phyloP scores from a whole-genome alignment of 2,329 filamentous ascomycete genomes.

The Penicillium hordei region DNA sequence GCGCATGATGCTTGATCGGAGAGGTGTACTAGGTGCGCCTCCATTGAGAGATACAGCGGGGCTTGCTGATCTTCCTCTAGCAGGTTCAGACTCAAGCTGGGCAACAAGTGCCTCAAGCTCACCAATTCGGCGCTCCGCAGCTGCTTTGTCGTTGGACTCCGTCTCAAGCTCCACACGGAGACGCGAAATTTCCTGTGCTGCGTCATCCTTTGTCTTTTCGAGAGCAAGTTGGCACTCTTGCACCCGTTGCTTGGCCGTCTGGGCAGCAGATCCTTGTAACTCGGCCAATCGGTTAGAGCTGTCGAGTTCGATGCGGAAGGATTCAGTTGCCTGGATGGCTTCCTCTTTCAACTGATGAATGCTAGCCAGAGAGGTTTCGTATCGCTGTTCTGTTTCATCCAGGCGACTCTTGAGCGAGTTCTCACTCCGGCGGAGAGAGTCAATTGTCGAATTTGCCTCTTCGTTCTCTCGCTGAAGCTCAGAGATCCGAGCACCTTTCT shows the following conservation, averaged over 20 bases:
- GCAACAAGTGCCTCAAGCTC: constrained; percentile 66
- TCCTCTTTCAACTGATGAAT: constrained; percentile 85
- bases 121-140: constrained; percentile 61
- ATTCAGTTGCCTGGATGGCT: constrained; percentile 77
- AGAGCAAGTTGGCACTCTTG: constrained; percentile 58
- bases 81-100: constrained; percentile 57
- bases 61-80: constrained; percentile 51
- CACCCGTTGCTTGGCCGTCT: constrained; percentile 59
- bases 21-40: constrained; percentile 48
- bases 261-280: constrained; percentile 60
- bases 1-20: constrained; percentile 36
- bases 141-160: constrained; percentile 60
- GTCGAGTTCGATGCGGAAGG: constrained; percentile 82
- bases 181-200: constrained; percentile 58
- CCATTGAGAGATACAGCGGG: constrained; percentile 56
- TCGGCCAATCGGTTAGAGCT: constrained; percentile 78
- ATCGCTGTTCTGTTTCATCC: constrained; percentile 80
- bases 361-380: constrained; percentile 77
- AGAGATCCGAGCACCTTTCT: constrained; percentile 85
- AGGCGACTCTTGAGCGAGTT: constrained; percentile 76
- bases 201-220: constrained; percentile 61
- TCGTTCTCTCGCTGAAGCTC: constrained; percentile 87
- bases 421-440: constrained; percentile 76
- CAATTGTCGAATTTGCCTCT: constrained; percentile 73
- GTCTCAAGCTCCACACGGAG: constrained; percentile 56